Conservation (phyloP, 768 basidiomycete species). For the Tylopilus intermedius region DNA sequence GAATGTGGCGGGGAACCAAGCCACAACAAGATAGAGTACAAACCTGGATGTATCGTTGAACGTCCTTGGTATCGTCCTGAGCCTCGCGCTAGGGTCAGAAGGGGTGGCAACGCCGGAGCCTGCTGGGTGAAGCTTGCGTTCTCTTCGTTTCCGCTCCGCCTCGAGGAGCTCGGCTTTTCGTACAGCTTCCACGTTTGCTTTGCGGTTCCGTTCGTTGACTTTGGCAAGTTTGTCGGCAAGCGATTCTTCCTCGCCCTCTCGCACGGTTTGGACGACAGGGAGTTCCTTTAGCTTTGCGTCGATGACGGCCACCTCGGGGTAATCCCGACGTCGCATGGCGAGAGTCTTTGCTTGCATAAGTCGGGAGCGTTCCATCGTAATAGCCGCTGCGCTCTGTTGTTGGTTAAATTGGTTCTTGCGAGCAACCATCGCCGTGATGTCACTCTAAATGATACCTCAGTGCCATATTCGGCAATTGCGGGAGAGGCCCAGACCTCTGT, state of each 20-base stretch:
- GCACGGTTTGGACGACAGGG: constrained; percentile 14
- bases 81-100: constrained; percentile 59
- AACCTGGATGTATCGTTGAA: constrained; percentile 62
- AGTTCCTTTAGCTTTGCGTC: constrained; percentile 62
- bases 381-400: constrained; percentile 29
- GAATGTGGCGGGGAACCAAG: constrained; percentile 10
- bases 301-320: constrained; percentile 52
- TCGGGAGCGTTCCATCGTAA: constrained; percentile 58
- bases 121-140: constrained; percentile 51
- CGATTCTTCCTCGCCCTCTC: constrained; percentile 29
- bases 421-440: constrained; percentile 73
- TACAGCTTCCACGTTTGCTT: constrained; percentile 75
- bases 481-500: constrained; percentile 63
- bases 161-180: constrained; percentile 69
- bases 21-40: constrained; percentile 17
- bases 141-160: constrained; percentile 63
- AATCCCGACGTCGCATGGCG: constrained; percentile 71
- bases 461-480: constrained; percentile 2
- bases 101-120: constrained; percentile 38
- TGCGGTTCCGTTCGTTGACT: constrained; percentile 88
- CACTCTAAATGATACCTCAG: constrained; percentile 48
- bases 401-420: constrained; percentile 50
- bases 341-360: constrained; percentile 69
- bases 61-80: constrained; percentile 59
- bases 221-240: constrained; percentile 54